Base-by-base conservation (phyloP, 495 filamentous ascomycete genomes). In the Pyrenopolyporus hunteri region DNA sequence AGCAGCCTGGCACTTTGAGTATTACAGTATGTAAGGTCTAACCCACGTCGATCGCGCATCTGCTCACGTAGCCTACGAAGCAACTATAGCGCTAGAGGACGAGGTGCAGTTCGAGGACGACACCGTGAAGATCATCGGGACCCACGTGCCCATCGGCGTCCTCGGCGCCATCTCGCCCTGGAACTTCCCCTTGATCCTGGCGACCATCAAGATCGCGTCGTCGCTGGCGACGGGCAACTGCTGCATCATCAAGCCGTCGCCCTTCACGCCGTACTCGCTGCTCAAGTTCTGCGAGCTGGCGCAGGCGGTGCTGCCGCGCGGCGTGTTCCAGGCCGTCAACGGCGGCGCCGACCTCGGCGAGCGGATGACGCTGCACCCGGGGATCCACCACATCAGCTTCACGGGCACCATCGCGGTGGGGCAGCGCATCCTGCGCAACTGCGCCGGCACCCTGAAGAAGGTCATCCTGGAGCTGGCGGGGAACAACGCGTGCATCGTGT, bases 311-410 rank as follows among this genome's bases (percentile, higher is more conserved):
- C 81, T 89, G 53, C 87, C 88, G 0, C 83, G 84, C 0, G 88
- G 87, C 47, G 82, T 91, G 6, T 64, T 91, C 13, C 87, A 89
- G 62, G 86, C 77, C 11, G 64, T 91, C 25, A 86, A 85, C 67
- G 88, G 88, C 14, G 86, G 81, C 53, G 85, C 87, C 13, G 76
- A 83, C 9, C 78, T 90, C 6, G 87, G 87, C 5, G 82, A 85
- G 1, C 70, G 73, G 72, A 73, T 88, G 46, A 78, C 76, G 0
- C 65, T 73, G 8, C 87, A 90, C 62, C 79, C 82, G 0, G 81
- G 76, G 1, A 83, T 90, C 58, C 80, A 81, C 50, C 89, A 89
- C 76, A 86, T 89, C 67, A 81, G 74, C 50, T 90, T 91, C 70
- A 90, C 87, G 0, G 88, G 88, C 3, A 87, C 85, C 4, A 84